A percentile compares a stretch with the other conserved stretches of the same genome.
These are phyloP conservation scores for Nicotiana sylvestris DNA, from an alignment of 257 asterid species.

Conservation along the genomic window DNA sequence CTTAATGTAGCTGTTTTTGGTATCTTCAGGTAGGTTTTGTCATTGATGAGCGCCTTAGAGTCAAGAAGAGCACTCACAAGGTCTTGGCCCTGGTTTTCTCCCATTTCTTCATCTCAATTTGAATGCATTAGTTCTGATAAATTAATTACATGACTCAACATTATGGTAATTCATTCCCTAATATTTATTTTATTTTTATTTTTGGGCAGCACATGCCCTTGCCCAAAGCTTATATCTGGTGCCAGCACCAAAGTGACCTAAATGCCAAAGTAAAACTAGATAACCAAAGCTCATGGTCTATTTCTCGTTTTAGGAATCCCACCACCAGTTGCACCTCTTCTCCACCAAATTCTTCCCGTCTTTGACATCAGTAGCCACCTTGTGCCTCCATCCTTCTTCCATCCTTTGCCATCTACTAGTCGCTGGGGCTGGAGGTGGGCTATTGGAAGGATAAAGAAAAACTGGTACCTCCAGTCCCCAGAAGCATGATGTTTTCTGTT, in stretches of 20 bases:
- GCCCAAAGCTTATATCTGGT: not conserved
- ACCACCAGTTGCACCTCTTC: not conserved
- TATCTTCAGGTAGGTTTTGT: constrained; percentile 64
- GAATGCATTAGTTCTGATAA: not conserved
- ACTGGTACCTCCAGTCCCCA: not conserved
- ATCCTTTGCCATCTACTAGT: not conserved
- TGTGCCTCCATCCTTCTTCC: not conserved
- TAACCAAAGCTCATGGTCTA: not conserved
- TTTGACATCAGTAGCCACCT: not conserved
- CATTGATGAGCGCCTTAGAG: constrained; percentile 84
- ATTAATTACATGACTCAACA: not conserved
- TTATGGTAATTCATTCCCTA: not conserved
- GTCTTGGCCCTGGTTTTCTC: constrained; percentile 25
- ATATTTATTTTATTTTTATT: not conserved
- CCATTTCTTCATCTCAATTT: not conserved
- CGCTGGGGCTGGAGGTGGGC: not conserved
- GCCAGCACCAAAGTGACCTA: not conserved
- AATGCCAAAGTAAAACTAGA: not conserved
- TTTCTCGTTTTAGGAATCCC: not conserved
- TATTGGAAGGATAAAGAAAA: not conserved
- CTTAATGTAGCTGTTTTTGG: constrained; percentile 17
- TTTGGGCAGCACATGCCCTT: constrained; percentile 5
- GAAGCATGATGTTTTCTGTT: constrained; percentile 7
- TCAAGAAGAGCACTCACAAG: constrained; percentile 72
- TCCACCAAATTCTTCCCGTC: not conserved